A percentile compares a stretch with the other conserved stretches of the same genome.
These are phyloP conservation scores for Trichoderma harzianum DNA, from an alignment of 2,329 filamentous ascomycete genomes.

Conservation along the genomic window DNA sequence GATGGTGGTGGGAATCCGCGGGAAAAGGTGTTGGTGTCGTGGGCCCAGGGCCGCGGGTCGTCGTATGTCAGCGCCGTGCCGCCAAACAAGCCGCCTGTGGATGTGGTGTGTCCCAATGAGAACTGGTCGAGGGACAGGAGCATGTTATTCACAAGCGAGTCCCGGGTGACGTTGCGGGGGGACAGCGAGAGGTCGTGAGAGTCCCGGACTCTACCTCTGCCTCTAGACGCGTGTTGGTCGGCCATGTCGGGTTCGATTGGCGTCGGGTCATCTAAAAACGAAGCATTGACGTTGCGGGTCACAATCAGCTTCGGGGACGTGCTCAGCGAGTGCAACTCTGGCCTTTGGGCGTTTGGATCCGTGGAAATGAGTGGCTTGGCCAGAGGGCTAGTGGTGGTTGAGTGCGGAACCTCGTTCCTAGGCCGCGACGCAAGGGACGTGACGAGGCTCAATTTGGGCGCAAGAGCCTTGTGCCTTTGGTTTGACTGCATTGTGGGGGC, in stretches of 20 bases:
- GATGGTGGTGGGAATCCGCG: constrained; percentile 6
- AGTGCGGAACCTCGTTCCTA: constrained; percentile 14
- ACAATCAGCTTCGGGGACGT: constrained; percentile 12
- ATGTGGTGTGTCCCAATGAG: constrained; percentile 48
- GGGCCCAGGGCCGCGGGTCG: constrained; percentile 24
- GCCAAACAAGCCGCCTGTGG: constrained; percentile 13
- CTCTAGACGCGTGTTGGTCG: constrained; percentile 24
- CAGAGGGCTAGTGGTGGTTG: constrained; percentile 17
- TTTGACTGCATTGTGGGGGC: constrained; percentile 16
- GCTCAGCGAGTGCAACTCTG: constrained; percentile 17
- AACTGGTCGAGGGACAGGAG: constrained; percentile 87
- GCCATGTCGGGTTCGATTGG: constrained; percentile 26
- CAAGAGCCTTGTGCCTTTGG: constrained; percentile 4
- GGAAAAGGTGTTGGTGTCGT: constrained; percentile 21
- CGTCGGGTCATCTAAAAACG: constrained; percentile 26
- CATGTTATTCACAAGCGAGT: constrained; percentile 95
- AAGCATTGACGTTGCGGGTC: constrained; percentile 25
- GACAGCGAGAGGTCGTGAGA: constrained; percentile 85
- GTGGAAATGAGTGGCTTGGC: constrained; percentile 20
- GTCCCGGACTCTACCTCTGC: constrained; percentile 44
- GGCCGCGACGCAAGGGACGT: constrained; percentile 20
- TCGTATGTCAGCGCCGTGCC: constrained; percentile 24
- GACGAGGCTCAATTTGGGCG: constrained; percentile 18
- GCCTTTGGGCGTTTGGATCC: constrained; percentile 10
- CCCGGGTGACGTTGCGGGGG: constrained; percentile 71